These are phyloP conservation scores for Diaporthe citri DNA, from an alignment of 2,329 filamentous ascomycete species.

Conservation along the genomic window DNA sequence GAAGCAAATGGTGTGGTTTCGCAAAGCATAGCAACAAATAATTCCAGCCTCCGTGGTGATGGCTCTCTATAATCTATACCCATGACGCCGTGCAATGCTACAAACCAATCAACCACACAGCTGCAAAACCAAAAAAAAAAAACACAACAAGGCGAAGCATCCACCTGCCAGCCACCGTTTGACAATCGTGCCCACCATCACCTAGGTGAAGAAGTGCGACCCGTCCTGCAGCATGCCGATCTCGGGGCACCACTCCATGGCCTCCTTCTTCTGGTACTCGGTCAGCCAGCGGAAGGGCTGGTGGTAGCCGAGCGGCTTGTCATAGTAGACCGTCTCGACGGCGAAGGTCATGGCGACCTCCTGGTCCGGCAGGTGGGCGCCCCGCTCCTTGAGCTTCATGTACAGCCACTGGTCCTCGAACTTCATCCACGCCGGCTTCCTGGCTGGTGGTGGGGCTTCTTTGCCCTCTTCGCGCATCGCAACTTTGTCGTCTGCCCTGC, in stretches of 20 bases:
- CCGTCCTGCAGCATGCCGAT: constrained; percentile 41
- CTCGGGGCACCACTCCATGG: constrained; percentile 50
- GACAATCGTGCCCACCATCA: not conserved
- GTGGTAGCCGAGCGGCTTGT: constrained; percentile 46
- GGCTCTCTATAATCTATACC: constrained; percentile 4
- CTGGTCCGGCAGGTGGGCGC: constrained; percentile 41
- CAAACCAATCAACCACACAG: not conserved
- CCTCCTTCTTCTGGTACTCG: constrained; percentile 43
- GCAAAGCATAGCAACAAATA: not conserved
- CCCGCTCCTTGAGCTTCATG: constrained; percentile 49
- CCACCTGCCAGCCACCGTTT: not conserved
- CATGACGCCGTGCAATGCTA: constrained; percentile 39
- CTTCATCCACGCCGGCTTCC: constrained; percentile 32
- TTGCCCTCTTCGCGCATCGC: not conserved
- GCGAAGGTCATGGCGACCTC: constrained; percentile 45
- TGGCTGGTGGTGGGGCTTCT: not conserved
- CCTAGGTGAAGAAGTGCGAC: constrained; percentile 33
- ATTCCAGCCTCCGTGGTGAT: not conserved
- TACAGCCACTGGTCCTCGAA: constrained; percentile 48
- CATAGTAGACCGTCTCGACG: constrained; percentile 45
- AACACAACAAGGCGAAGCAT: not conserved
- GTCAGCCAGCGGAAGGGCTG: constrained; percentile 43
- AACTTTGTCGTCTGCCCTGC: not conserved
- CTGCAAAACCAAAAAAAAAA: not conserved
- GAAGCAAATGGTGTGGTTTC: not conserved